Base-by-base conservation (phyloP, 768 basidiomycete genomes). In the Tephrocybe sp. region DNA sequence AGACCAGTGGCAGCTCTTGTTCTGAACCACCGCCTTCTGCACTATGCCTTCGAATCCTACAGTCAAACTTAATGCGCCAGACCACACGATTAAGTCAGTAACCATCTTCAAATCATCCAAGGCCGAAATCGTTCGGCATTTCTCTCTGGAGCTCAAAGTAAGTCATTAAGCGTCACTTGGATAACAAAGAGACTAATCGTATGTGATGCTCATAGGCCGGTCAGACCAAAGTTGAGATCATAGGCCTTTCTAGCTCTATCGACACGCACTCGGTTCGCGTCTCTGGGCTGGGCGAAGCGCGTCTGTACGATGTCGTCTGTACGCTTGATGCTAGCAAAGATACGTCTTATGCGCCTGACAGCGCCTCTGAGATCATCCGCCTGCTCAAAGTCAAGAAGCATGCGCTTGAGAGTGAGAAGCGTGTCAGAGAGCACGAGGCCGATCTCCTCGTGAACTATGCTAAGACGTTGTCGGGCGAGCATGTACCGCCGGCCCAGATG, bases 281-380 rank as follows among this genome's bases (percentile, higher is more conserved):
- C 15, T 76, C 78, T 40, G 78, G 77, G 2, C 65, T 80, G 9
- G 71, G 69, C 4, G 64, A 68, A 22, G 74, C 76, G 5, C 75
- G 76, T 50, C 67, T 85, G 9, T 73, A 76, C 52, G 82, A 83
- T 61, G 76, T 83, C 27, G 73, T 78, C n/a, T 80, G 77, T 62
- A 76, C 71, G 19, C 57, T 71, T 40, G 62, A 47, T 28, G 55
- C 34, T 46, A 54, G 49, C 42, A 60, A 54, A 45, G 54, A 56
- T 22, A 22, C 47, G 18, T 54, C 51, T 30, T 48, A 61, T 36
- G 51, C 52, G 34, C 19, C 52, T 36, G 60, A 55, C 44, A 60
- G 60, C 48, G 45, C 69, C 15, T 47, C 69, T 21, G 69, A 71
- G 54, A 53, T 57, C n/a, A 63, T 74, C 18, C 70, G 70, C n/a